phyloP scores from a whole-genome alignment of 2,329 filamentous ascomycete species.

The Remersonia thermophila region DNA sequence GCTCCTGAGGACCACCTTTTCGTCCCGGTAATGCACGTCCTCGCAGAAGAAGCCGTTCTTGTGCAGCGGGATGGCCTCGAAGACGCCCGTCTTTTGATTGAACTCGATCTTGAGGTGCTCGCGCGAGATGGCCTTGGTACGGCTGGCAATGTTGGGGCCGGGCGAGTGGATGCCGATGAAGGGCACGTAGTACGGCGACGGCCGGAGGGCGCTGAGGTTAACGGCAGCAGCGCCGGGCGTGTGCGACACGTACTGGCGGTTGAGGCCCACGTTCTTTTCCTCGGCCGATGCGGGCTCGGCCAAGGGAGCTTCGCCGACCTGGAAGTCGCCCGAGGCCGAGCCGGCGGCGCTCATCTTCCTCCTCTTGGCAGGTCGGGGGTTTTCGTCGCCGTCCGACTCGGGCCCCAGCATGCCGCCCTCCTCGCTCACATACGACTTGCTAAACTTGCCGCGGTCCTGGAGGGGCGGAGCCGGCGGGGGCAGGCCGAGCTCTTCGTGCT shows the following conservation, averaged over 20 bases:
- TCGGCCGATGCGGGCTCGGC: slow-evolving; percentile 13
- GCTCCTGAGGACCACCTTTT: slow-evolving; percentile 46
- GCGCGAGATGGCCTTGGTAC: slow-evolving; percentile 62
- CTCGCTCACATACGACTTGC: slow-evolving; percentile 56
- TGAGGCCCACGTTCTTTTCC: slow-evolving; percentile 37
- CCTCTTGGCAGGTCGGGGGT: slow-evolving; percentile 25
- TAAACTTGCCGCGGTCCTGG: slow-evolving; percentile 42
- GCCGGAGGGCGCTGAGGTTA: slow-evolving; percentile 46
- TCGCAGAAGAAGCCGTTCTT: slow-evolving; percentile 60
- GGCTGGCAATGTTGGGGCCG: slow-evolving; percentile 44
- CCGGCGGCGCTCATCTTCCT: slow-evolving; percentile 25
- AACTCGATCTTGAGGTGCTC: slow-evolving; percentile 63
- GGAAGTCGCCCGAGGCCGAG: slow-evolving; percentile 8
- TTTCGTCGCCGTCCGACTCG: slow-evolving; percentile 42
- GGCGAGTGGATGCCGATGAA: slow-evolving; percentile 63
- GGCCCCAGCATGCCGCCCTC: slow-evolving; percentile 57
- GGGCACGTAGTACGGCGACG: slow-evolving; percentile 49
- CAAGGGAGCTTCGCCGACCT: neutral
- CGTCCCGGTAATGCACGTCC: slow-evolving; percentile 43
- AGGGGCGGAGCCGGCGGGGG: slow-evolving; percentile 39
- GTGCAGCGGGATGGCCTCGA: slow-evolving; percentile 50
- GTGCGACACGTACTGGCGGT: slow-evolving; percentile 48
- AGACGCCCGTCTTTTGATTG: slow-evolving; percentile 48
- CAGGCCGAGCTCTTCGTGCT: slow-evolving; percentile 35
- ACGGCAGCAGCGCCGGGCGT: slow-evolving; percentile 46